phyloP scores from a whole-genome alignment of 257 asterid species.

The Paraleonurus japonicus region DNA sequence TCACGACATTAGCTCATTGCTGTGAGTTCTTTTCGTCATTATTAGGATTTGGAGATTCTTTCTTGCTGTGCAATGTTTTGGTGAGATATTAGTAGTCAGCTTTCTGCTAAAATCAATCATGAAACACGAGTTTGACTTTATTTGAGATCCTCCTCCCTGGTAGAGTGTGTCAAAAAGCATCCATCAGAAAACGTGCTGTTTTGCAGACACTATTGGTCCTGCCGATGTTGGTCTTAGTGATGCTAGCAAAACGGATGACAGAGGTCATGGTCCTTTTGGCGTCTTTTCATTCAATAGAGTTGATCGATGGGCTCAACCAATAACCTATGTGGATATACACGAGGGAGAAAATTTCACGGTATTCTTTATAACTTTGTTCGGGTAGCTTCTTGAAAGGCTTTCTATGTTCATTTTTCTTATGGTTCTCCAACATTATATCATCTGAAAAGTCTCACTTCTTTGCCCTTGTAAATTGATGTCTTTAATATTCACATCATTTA shows the following conservation, averaged over 20 bases:
- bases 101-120: conserved; percentile 1
- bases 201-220: conserved; percentile 66
- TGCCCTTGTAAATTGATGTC: background rate
- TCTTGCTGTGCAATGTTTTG: background rate
- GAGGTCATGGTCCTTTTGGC: conserved; percentile 92
- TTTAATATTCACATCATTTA: background rate
- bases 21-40: background rate
- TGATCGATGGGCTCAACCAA: conserved; percentile 88
- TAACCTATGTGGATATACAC: conserved; percentile 78
- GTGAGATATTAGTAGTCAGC: background rate
- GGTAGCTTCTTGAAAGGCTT: background rate
- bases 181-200: conserved; percentile 21
- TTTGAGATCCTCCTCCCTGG: background rate
- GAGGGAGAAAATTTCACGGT: conserved; percentile 79
- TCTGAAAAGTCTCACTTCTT: conserved; percentile 3
- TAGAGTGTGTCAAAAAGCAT: background rate
- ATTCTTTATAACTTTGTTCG: conserved; percentile 9
- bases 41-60: conserved; percentile 5
- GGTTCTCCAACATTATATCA: conserved; percentile 1
- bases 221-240: conserved; percentile 83
- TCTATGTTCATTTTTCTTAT: background rate
- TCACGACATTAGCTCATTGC: conserved; percentile 15
- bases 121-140: background rate
- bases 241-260: conserved; percentile 61
- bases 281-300: conserved; percentile 61